Evolutionary conservation across 1,284 basidiomycete species (phyloP).

Genomic region (Cutaneotrichosporon sp.): DNA sequence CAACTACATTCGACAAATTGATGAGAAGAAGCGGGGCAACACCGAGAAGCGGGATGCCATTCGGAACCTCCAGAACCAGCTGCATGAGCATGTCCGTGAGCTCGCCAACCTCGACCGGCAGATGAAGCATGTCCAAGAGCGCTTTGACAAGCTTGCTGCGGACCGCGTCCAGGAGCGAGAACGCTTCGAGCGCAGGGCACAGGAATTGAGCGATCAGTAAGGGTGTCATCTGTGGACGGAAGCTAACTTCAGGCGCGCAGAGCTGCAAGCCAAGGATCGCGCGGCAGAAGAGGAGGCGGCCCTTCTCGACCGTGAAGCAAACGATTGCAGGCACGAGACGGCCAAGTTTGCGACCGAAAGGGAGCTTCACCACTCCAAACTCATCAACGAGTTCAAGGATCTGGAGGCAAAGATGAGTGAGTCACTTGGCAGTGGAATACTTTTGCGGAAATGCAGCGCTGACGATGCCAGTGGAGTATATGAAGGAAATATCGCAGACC

Average conservation of each 20-base stretch:
- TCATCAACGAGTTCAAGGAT: slow-evolving; percentile 30
- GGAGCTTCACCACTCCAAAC: slow-evolving; percentile 17
- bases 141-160: neutral
- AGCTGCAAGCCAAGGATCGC: slow-evolving; percentile 7
- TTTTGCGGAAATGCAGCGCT: slow-evolving; percentile 33
- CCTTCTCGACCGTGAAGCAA: neutral
- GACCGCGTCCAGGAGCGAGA: neutral
- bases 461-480: slow-evolving; percentile 39
- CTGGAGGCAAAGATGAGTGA: slow-evolving; percentile 59
- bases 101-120: slow-evolving; percentile 67
- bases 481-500: slow-evolving; percentile 42
- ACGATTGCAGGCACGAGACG: slow-evolving; percentile 5
- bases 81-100: neutral
- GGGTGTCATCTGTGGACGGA: slow-evolving; percentile 41
- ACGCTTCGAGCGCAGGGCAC: slow-evolving; percentile 60
- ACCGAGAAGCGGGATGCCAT: slow-evolving; percentile 35
- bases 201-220: slow-evolving; percentile 67
- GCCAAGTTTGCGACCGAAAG: slow-evolving; percentile 3
- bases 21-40: slow-evolving; percentile 60
- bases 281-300: neutral
- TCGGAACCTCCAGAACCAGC: slow-evolving; percentile 60
- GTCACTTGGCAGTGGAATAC: too few relatives aligned
- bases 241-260: neutral
- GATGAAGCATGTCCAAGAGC: slow-evolving; percentile 63
- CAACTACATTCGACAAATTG: slow-evolving; percentile 48